Evolutionary conservation across 805 yeast genomes (phyloP).

Genomic region (Cyberlindnera suaveolens): DNA sequence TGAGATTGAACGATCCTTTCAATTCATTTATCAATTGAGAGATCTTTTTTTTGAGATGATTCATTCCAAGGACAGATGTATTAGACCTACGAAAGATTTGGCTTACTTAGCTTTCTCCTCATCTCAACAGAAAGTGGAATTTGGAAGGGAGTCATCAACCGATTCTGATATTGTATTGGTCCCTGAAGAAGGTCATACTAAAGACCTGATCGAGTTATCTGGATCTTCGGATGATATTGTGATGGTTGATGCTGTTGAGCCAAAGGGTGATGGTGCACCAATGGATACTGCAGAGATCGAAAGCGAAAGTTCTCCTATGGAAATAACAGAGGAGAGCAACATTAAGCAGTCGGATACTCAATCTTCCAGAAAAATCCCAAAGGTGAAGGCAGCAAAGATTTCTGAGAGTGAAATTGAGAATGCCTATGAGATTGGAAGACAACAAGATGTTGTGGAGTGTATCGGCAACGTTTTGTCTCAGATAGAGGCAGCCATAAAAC

Average conservation of each 20-base stretch:
- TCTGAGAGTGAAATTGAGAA: conserved; percentile 62
- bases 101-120: conserved; percentile 86
- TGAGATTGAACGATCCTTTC: conserved; percentile 77
- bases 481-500: conserved; percentile 79
- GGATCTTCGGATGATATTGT: conserved; percentile 2
- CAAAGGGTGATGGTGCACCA: not conserved
- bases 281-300: conserved; percentile 5
- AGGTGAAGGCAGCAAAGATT: conserved; percentile 24
- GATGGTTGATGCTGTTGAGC: conserved; percentile 1
- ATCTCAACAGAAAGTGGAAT: conserved; percentile 57
- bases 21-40: conserved; percentile 69
- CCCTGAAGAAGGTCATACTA: not conserved
- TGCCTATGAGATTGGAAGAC: conserved; percentile 78
- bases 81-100: conserved; percentile 75
- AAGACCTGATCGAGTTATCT: conserved; percentile 5
- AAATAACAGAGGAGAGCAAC: not conserved
- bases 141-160: conserved; percentile 25
- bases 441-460: conserved; percentile 97
- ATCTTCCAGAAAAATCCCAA: not conserved
- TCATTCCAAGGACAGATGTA: conserved; percentile 52
- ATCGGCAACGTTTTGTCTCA: conserved; percentile 90
- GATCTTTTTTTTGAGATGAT: conserved; percentile 68
- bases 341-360: no score
- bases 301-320: conserved; percentile 1
- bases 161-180: conserved; percentile 1